Evolutionary conservation across 1,284 basidiomycete species (phyloP), one percentile per base, ranked within the genome.

Genomic region (Cryptococcus sp.): DNA sequence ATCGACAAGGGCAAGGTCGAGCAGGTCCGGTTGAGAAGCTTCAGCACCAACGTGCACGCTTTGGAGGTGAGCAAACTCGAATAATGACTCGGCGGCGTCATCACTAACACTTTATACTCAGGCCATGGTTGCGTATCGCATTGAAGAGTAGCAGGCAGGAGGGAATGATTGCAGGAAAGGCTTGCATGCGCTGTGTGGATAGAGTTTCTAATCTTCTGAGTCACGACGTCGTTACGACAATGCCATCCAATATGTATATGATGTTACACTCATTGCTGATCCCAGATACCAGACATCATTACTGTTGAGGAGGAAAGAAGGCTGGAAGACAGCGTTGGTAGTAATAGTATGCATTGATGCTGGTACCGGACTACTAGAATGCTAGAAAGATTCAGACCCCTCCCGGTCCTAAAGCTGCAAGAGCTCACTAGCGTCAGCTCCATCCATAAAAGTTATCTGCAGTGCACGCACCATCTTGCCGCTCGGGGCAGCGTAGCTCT

Each of bases 1-100:
- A 98, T 98, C 71, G 91, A 94, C 75, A 87, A 91, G 33, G 88
- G 91, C 67, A 93, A 96, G 78, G 94, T 92, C 68, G 94, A 98
- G 75, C 93, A 96, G 76, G 94, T 98, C 65, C 88, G 92, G 74
- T 82, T 94, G 77, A 80, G 91, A 64, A 90, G 83, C 75, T 94
- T 94, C 77, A 91, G 87, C 74, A 93, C 91, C 13, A 91, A 93
- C 72, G 84, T 91, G 28, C 91, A 94, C 71, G 84, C 88, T 57
- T 87, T 94, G 73, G 91, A 93, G 76, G 89, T 71, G 46, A 53
- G 73, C 62, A 15, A 5, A 33, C 28, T 33, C 28, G 28, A 9
- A 33, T 4, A 33, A 13, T 28, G 8, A 13, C 43, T 5, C 20
- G 13, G 51, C 15, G 18, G 20, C 2, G n/a, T 12, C 37, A 11